Base-by-base conservation (phyloP, 208 protist species). In the Leishmania tarentolae region DNA sequence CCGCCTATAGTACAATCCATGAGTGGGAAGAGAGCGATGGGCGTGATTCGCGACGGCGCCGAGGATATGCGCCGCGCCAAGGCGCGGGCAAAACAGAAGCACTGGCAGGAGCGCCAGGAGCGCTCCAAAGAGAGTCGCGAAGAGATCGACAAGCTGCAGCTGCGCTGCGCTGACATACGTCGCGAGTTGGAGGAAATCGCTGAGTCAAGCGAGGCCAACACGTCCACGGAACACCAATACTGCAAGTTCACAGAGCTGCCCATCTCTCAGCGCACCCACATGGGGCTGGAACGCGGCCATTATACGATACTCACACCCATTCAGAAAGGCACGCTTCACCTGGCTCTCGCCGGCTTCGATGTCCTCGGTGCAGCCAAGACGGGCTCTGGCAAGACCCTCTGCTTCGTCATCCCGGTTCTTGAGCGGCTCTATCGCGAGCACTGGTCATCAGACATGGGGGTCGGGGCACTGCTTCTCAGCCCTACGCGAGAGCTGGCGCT, bases 331-430 rank as follows among this genome's bases (percentile, higher is more conserved):
- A 87, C 98, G 4, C 91, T 99, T 28, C 98, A 98, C 46, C 92
- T 99, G 47, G 94, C 98, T 0, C 89, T 99, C 9, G 93, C 93
- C 3, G 99, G 99, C 0, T 88, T 94, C 44, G 99, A 99, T 86
- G 94, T 99, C 40, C 94, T 99, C n/a, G 99, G 98, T 44, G 99
- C 99, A 19, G 99, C 99, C 28, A 99, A 98, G 83, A 99, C 99
- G 13, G 99, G 99, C 75, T 99, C 96, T 2, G 99, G 99, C 83
- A 99, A 99, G 89, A 99, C 99, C 17, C 90, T 99, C 9, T 98
- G 98, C 40, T 99, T 99, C 81, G 89, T 99, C 37, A 87, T 99
- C n/a, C 99, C 99, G 0, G 88, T 99, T 3, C 83, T 99, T 24
- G 98, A 99, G 90, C 76, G 80, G 21, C 91, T 99, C 13, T 98